Base-by-base conservation (phyloP, 768 basidiomycete species). In the Panellus pusillus region DNA sequence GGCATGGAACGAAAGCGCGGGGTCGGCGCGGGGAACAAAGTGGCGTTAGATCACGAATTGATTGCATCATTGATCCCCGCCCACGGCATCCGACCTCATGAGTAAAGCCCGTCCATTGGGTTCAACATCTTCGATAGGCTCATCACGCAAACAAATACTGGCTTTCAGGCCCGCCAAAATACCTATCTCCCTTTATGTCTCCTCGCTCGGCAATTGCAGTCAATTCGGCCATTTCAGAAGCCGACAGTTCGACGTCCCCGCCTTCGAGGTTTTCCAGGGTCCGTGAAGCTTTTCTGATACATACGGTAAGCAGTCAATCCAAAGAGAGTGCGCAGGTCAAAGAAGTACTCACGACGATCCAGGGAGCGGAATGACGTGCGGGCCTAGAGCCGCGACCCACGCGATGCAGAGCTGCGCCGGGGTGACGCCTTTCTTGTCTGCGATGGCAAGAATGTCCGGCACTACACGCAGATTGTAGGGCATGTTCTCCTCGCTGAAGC, bases 311-410 rank as follows among this genome's bases (percentile, higher is more conserved):
- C 24, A n/a, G n/a, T n/a, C n/a, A n/a, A 24, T 24, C 6, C 24
- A 28, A 47, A 15, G 28, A 17, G 4, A 35, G 3, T 28, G 24
- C n/a, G 27, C 6, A 5, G n/a, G 9, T 9, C 24, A 29, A 49
- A 4, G 5, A 4, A 49, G 52, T 11, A 70, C 72, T 45, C 58
- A 75, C 74, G 74, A 73, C 8, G 74, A 76, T 18, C 81, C 80
- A 6, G 79, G 79, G 29, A 82, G 71, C 4, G 81, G 79, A 46
- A 83, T 74, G 39, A 79, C 73, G 58, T 77, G 71, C 0, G 62
- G 19, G 3, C 77, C 74, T 4, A 72, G 66, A 0, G 72, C 64
- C 13, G 59, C 43, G 0, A 79, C 75, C 78, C 78, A 79, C 9
- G 70, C 76, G 17, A 79, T 69, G 54, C 61, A 66, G n/a, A 79